Evolutionary conservation across 1,139 yeast species (phyloP), one percentile per base, ranked within the genome.

Genomic region (Candida sp.): DNA sequence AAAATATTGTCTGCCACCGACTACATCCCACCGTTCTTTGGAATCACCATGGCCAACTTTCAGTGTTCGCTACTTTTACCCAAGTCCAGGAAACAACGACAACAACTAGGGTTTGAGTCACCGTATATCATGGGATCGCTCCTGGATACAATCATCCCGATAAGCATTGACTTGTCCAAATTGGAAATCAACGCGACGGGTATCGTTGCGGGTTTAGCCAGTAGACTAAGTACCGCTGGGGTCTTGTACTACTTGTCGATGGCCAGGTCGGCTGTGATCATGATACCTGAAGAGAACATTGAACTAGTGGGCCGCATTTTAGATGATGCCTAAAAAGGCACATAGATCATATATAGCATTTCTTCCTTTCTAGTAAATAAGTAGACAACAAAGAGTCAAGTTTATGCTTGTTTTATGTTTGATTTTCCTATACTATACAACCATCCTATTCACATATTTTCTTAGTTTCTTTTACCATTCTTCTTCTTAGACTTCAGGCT

Each of bases 141-240:
- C 17, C 81, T 79, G 54, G 90, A 85, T 60, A 70, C 73, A 37
- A 75, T 85, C 45, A 72, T 80, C n/a, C 90, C 90, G 0, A 73
- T 85, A 3, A 70, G 78, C 1, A 77, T 85, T 38, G 86, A 85
- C 60, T 74, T 85, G 52, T 70, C 78, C n/a, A 67, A 67, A 30
- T 65, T 85, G 35, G 90, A 90, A 0, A 68, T 83, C 42, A 86
- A 85, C 61, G 75, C 85, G 5, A 84, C 87, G 7, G 90, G 90
- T 46, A 84, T 86, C 49, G 90, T 85, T 1, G 85, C 89, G 0
- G 89, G 90, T 1, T 77, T 86, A 32, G 88, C 90, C 0, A 72
- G 82, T 49, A 73, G 70, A 50, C 65, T 84, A 32, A 63, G 81
- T 34, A 70, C 68, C 44, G 76, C 76, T 22, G 60, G 60, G 12